A percentile compares a stretch with the other conserved stretches of the same genome.
phyloP scores from a whole-genome alignment of 2,329 filamentous ascomycete genomes.

The Huntiella moniliformis region DNA sequence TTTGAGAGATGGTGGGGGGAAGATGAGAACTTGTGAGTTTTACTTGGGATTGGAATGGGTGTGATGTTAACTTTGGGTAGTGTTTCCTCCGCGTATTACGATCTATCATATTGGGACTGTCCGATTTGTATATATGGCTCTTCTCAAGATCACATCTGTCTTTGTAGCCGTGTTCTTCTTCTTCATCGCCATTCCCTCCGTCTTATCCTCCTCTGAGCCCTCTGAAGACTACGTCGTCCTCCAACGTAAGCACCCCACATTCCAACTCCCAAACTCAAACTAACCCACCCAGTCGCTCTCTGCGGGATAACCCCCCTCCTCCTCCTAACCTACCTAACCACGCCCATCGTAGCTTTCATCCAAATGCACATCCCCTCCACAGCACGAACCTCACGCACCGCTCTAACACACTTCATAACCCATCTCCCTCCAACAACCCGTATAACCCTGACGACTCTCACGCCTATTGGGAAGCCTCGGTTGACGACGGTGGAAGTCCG shows the following conservation, averaged over 20 bases:
- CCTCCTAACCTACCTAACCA: constrained; percentile 43
- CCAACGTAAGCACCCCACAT: constrained; percentile 18
- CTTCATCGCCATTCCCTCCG: constrained; percentile 42
- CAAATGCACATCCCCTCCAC: constrained; percentile 48
- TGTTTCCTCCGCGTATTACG: constrained; percentile 39
- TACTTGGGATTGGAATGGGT: too few relatives aligned
- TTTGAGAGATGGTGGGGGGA: too few relatives aligned
- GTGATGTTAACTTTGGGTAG: constrained; percentile 16
- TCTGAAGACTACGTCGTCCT: constrained; percentile 18
- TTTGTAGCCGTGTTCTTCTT: constrained; percentile 49
- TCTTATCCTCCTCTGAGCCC: constrained; percentile 25
- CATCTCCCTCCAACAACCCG: constrained; percentile 26
- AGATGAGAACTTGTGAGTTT: too few relatives aligned
- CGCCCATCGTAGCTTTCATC: constrained; percentile 55
- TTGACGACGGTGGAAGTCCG: constrained; percentile 25
- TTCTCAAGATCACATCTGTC: constrained; percentile 52
- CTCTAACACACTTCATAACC: constrained; percentile 33
- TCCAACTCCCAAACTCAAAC: constrained; percentile 1
- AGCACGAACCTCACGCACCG: constrained; percentile 40
- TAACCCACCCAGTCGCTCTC: constrained; percentile 27
- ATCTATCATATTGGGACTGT: constrained; percentile 59
- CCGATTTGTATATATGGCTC: constrained; percentile 47
- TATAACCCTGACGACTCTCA: constrained; percentile 37
- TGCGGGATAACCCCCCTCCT: constrained; percentile 46
- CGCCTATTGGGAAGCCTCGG: constrained; percentile 34